phyloP scores from a whole-genome alignment of 306 rosid species.

The Vigna hirtella region DNA sequence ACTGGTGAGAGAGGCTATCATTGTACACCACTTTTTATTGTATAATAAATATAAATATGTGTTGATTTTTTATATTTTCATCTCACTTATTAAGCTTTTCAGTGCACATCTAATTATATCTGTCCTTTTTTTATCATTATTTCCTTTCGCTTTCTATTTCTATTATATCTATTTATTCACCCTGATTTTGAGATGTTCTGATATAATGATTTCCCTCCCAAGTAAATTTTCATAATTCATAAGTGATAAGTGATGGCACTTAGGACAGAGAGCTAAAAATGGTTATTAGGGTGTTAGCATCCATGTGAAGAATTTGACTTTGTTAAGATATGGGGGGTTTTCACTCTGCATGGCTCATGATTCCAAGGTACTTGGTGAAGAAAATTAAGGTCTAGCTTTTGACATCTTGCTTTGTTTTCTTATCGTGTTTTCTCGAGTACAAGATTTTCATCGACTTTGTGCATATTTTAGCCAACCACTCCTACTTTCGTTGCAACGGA shows the following conservation, averaged over 20 bases:
- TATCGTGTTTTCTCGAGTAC: background rate
- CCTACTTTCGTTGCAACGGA: constrained; percentile 5
- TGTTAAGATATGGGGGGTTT: background rate
- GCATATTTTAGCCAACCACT: constrained; percentile 16
- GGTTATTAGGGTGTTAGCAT: too few species aligned
- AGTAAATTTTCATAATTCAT: too few species aligned
- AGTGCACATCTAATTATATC: background rate
- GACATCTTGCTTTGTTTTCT: constrained; percentile 36
- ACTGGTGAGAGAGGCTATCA: constrained; percentile 9
- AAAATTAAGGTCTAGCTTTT: constrained; percentile 15
- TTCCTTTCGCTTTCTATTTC: too few species aligned
- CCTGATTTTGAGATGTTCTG: too few species aligned
- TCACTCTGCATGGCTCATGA: constrained; percentile 39
- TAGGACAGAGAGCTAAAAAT: too few species aligned
- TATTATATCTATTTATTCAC: too few species aligned
- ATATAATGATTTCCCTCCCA: too few species aligned
- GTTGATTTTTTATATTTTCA: too few species aligned
- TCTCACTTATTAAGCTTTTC: too few species aligned
- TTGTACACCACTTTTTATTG: background rate
- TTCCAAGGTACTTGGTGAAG: constrained; percentile 24
- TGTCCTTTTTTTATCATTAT: too few species aligned
- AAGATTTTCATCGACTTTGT: constrained; percentile 30
- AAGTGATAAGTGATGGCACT: too few species aligned
- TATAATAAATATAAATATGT: too few species aligned
- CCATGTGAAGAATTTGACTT: constrained; percentile 23